These are phyloP conservation scores for Trichosporon asahii DNA, from an alignment of 1,284 basidiomycete genomes.

Conservation along the genomic window DNA sequence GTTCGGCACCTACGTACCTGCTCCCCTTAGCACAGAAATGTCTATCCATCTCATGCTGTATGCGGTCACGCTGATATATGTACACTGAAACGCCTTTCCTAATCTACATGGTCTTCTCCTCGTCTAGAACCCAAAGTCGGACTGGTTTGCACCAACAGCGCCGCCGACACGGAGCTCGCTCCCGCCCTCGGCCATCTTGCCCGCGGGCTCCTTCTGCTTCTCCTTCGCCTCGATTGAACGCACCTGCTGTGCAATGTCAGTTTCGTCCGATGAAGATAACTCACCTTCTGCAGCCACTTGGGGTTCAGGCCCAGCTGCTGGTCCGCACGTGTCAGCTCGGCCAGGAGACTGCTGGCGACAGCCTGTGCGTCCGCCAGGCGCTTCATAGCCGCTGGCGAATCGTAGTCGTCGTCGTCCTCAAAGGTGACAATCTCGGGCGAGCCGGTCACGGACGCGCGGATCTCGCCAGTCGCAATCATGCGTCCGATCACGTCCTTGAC, in stretches of 20 bases:
- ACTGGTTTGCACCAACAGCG: slow-evolving; percentile 21
- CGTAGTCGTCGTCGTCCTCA: slow-evolving; percentile 27
- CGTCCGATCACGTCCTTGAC: slow-evolving; percentile 23
- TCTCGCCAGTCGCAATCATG: slow-evolving; percentile 35
- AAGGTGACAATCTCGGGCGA: slow-evolving; percentile 34
- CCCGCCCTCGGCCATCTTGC: slow-evolving; percentile 4
- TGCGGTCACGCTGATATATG: slow-evolving; percentile 1
- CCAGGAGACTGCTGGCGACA: slow-evolving; percentile 25
- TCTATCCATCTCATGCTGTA: background rate
- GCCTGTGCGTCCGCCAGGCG: slow-evolving; percentile 24
- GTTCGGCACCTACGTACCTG: background rate
- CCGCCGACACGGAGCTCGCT: slow-evolving; percentile 9
- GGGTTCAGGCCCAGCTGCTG: slow-evolving; percentile 29
- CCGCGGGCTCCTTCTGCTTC: slow-evolving; percentile 11
- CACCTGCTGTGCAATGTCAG: slow-evolving; percentile 13
- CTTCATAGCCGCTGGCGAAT: slow-evolving; percentile 20
- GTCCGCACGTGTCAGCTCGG: slow-evolving; percentile 30
- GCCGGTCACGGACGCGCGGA: slow-evolving; percentile 28
- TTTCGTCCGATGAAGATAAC: slow-evolving; percentile 4
- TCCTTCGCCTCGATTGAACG: slow-evolving; percentile 15
- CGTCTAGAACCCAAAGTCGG: slow-evolving; percentile 26
- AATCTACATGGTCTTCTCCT: background rate
- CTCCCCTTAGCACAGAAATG: background rate
- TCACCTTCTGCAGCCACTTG: slow-evolving; percentile 39
- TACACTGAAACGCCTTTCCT: background rate